phyloP scores from a whole-genome alignment of 2,329 filamentous ascomycete genomes.

The Colletotrichum simmondsii region DNA sequence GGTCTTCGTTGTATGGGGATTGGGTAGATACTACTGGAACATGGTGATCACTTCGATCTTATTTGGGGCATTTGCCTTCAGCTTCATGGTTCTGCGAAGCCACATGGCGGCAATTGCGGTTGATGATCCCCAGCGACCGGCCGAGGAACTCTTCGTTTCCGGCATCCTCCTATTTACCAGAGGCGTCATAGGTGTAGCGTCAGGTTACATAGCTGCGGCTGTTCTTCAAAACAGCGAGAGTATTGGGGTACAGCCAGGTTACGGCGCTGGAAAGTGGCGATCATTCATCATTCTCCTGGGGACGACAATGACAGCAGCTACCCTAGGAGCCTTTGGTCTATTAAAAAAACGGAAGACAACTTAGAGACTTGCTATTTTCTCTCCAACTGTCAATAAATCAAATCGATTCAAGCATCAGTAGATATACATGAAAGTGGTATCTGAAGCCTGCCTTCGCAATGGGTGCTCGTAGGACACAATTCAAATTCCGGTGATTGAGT shows the following conservation, averaged over 20 bases:
- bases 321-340: neutral
- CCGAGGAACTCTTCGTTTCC: conserved; percentile 8
- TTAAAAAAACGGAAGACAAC: neutral
- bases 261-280: conserved; percentile 11
- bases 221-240: conserved; percentile 2
- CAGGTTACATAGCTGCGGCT: conserved; percentile 15
- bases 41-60: conserved; percentile 7
- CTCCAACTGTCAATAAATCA: neutral
- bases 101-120: conserved; percentile 19
- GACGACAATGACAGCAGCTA: conserved; percentile 1
- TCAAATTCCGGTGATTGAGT: too few species aligned
- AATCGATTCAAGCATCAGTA: too few species aligned
- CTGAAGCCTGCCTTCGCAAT: too few species aligned
- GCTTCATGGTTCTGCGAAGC: conserved; percentile 17
- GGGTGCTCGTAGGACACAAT: too few species aligned
- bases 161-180: neutral
- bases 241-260: conserved; percentile 4
- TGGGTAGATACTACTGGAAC: conserved; percentile 14
- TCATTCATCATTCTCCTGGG: conserved; percentile 5
- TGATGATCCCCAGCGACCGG: neutral
- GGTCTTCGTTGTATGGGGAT: neutral
- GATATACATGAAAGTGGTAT: too few species aligned
- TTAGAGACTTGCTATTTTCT: neutral
- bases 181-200: conserved; percentile 19
- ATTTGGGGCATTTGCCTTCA: conserved; percentile 20